Evolutionary conservation across 768 basidiomycete genomes (phyloP).

Genomic region (Suillus lakei): DNA sequence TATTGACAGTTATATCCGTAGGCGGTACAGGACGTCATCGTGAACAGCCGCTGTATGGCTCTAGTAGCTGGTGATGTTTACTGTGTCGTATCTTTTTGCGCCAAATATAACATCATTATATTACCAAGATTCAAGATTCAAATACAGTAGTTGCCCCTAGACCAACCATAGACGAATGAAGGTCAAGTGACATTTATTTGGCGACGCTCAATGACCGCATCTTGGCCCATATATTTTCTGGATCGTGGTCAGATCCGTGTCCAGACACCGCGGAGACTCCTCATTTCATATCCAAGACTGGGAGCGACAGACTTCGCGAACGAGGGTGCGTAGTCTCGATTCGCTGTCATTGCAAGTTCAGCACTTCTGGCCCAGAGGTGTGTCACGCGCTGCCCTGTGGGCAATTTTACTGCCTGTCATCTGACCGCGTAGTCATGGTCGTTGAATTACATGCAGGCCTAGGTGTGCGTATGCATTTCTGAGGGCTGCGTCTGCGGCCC

Average conservation of each 20-base stretch:
- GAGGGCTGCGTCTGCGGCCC: not conserved
- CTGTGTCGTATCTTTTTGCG: no score
- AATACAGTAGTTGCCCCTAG: no score
- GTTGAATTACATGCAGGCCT: not conserved
- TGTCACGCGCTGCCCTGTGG: not conserved
- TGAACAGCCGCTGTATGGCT: no score
- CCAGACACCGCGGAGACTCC: not conserved
- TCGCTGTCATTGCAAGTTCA: not conserved
- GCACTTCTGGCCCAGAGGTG: not conserved
- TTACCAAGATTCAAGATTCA: no score
- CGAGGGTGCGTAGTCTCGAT: conserved; percentile 59
- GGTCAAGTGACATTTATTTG: not conserved
- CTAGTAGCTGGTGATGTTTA: no score
- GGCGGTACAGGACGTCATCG: no score
- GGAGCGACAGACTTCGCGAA: not conserved
- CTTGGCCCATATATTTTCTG: not conserved
- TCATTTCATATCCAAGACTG: not conserved
- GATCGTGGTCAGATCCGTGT: not conserved
- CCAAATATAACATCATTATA: no score
- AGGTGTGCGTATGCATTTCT: not conserved
- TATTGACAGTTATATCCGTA: no score
- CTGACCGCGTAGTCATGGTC: not conserved
- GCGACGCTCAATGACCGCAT: not conserved
- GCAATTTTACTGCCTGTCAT: not conserved
- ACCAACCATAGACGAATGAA: no score